These are phyloP conservation scores for Erodium trifolium DNA, from an alignment of 441 rosid genomes.

Conservation along the genomic window DNA sequence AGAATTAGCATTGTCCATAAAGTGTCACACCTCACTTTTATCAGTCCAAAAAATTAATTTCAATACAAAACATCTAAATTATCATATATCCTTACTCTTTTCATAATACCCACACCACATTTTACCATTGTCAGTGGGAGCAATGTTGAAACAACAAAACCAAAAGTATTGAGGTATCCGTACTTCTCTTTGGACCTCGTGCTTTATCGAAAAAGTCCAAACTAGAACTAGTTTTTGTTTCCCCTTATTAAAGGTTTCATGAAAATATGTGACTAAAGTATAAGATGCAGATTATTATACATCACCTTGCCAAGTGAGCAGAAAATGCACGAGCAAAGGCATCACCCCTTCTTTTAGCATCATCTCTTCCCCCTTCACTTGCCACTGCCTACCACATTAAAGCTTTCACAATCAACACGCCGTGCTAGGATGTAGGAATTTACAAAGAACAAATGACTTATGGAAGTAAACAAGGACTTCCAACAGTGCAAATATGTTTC, in stretches of 20 bases:
- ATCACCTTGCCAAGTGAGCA: constrained; percentile 94
- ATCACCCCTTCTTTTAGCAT: constrained; percentile 94
- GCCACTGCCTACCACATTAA: constrained; percentile 77
- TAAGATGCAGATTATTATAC: not conserved
- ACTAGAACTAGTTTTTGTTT: not conserved
- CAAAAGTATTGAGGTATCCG: not conserved
- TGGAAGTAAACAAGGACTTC: not conserved
- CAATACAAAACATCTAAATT: not conserved
- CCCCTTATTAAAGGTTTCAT: not conserved
- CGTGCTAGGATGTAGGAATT: not conserved
- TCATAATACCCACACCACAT: not conserved
- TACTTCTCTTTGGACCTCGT: not conserved
- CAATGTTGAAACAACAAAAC: not conserved
- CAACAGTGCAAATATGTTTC: constrained; percentile 2
- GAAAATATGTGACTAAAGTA: not conserved
- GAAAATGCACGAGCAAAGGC: constrained; percentile 99
- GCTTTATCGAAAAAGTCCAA: not conserved
- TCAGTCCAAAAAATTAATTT: not conserved
- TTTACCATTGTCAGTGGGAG: not conserved
- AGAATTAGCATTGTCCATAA: not conserved
- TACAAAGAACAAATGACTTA: not conserved
- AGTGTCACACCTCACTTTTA: not conserved
- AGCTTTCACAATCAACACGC: constrained; percentile 9
- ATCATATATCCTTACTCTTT: not conserved
- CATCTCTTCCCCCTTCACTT: constrained; percentile 98